Base-by-base conservation (phyloP, 2,329 filamentous ascomycete species). In the Aspergillus piperis region DNA sequence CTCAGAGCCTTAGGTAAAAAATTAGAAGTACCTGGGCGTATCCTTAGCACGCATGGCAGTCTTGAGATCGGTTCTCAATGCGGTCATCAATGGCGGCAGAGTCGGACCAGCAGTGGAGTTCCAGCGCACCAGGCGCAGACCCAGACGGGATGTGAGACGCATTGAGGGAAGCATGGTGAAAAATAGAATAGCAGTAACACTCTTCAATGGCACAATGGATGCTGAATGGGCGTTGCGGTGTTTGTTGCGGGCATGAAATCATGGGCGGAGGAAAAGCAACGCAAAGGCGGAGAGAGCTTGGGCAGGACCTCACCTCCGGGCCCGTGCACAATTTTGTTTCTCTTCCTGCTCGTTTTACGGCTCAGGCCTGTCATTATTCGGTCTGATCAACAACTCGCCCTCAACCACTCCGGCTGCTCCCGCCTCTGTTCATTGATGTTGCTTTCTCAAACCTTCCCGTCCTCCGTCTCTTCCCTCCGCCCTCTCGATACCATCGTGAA, bases 31-130 rank as follows among this genome's bases (percentile, higher is more conserved):
- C 80, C 78, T 77, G 13, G 75, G 65, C 21, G 72, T 78, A 62
- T 83, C 80, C 69, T 81, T 82, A 15, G 79, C 80, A 63, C 75
- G 74, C 80, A 83, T 81, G 51, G 81, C 81, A 44, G 69, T 71
- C 68, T 82, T 83, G 48, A 83, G 69, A 67, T 82, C 81, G 60
- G 73, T 66, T 57, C 77, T 76, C 58, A 82, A 68, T 60, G 76
- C 79, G 50, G 71, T 66, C 68, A 82, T 76, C 58, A 82, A 70
- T 10, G 79, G 77, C 58, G 80, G 78, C 58, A 73, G 57, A 44
- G 71, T 62, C 21, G 74, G 69, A 36, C 69, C 66, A 19, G 69
- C 66, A 19, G 76, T 77, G 23, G 78, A 79, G 60, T 74, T 78
- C 72, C 73, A 78, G 65, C 78, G 74, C 38, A 74, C 67, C 57